Evolutionary conservation across 2,329 filamentous ascomycete species (phyloP).

Genomic region (Onygenales sp.): DNA sequence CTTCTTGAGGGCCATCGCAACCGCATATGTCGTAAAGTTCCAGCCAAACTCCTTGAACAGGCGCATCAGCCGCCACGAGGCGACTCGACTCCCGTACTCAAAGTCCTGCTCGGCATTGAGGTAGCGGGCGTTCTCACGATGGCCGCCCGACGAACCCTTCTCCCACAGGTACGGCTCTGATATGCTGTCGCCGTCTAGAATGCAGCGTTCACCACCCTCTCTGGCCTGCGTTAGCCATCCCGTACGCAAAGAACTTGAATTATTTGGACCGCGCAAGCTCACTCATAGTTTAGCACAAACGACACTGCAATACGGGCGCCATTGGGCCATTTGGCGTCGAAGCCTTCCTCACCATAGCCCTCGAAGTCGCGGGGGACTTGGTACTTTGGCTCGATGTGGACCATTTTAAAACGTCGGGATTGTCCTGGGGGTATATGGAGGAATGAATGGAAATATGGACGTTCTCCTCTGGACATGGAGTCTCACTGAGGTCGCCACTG

Average conservation of each 20-base stretch:
- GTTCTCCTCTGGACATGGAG: no score
- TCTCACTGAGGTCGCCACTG: no score
- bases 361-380: not conserved
- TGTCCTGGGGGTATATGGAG: no score
- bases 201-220: constrained; percentile 16
- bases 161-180: constrained; percentile 28
- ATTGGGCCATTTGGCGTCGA: constrained; percentile 24
- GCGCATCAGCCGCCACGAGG: constrained; percentile 37
- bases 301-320: constrained; percentile 8
- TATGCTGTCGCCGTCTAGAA: constrained; percentile 14
- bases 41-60: not conserved
- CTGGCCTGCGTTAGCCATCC: not conserved
- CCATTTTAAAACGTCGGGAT: not conserved
- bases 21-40: not conserved
- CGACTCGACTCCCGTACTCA: constrained; percentile 42
- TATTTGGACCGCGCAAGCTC: not conserved
- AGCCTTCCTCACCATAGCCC: constrained; percentile 20
- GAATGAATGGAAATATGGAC: no score
- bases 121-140: constrained; percentile 10
- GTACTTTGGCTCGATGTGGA: not conserved
- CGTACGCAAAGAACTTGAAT: no score
- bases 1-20: constrained; percentile 26
- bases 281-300: not conserved
- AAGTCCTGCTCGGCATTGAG: constrained; percentile 42
- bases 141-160: constrained; percentile 18